Base-by-base conservation (phyloP, 805 yeast genomes). In the Yarrowia bubula region DNA sequence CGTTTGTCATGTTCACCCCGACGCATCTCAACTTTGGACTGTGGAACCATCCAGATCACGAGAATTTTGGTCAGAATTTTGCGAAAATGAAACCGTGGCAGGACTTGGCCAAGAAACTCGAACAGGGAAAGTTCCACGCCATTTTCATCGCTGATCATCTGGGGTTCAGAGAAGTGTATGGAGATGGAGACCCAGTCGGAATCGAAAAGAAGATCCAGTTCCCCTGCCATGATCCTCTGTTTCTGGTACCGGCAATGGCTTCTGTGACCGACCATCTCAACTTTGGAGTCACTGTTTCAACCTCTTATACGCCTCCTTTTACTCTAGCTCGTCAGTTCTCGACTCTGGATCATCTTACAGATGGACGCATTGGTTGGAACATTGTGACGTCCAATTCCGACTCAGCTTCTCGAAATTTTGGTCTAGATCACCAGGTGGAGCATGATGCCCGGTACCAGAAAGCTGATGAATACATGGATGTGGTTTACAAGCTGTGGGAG, bases 321-420 rank as follows among this genome's bases (percentile, higher is more conserved):
- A 77, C 76, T 67, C 74, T 80, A 63, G 79, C 80, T 4, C 72
- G 83, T 68, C 72, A 81, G 62, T 68, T 80, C 65, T 80, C 82
- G 11, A 79, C 83, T 0, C 70, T 80, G 63, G 83, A 80, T 66
- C 80, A 79, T 66, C 72, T 79, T 46, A 75, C 80, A 6, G 71
- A 72, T 8, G 83, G 83, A 5, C 72, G 83, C 68, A 71, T 80
- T 55, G 83, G 83, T 9, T 80, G 83, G 83, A 80, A 80, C 68
- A 76, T 80, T 31, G 82, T 80, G 28, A 75, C 81, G 7, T 77
- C 81, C 0, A 79, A 79, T 64, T 72, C 78, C 62, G 80, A 79
- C 55, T 74, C 79, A 68, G 82, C 80, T 3, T 77, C 82, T 1
- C 70, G 77, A 65, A 78, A 79, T 63, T 67, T 78, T 35, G 78